A percentile compares a stretch with the other conserved stretches of the same genome.
phyloP scores from a whole-genome alignment of 2,329 filamentous ascomycete genomes.

The Colletotrichum shisoi region DNA sequence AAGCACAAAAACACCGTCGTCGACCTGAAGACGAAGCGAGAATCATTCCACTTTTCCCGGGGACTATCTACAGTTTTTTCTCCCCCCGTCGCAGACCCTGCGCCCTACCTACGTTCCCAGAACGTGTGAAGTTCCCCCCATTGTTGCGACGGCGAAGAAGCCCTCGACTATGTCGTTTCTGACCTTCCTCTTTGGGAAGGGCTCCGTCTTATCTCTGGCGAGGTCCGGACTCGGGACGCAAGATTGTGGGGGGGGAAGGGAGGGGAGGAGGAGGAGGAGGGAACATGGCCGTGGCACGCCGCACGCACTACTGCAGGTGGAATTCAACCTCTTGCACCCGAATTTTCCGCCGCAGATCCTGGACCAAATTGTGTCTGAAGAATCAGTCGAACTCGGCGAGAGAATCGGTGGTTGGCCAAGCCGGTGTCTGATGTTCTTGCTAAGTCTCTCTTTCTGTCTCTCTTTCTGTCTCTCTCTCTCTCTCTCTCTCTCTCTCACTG shows the following conservation, averaged over 20 bases:
- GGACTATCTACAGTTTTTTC: no score
- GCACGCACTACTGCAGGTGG: constrained; percentile 34
- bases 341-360: constrained; percentile 21
- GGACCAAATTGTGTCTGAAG: background rate
- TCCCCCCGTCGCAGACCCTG: background rate
- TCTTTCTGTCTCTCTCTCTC: no score
- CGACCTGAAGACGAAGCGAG: background rate
- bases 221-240: constrained; percentile 5
- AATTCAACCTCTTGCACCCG: constrained; percentile 19
- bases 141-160: background rate
- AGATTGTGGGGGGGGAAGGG: constrained; percentile 15
- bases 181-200: constrained; percentile 33
- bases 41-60: background rate
- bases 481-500: background rate
- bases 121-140: background rate
- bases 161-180: background rate
- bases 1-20: background rate
- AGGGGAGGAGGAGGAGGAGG: no score
- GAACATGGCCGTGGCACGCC: background rate
- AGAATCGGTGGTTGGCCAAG: background rate
- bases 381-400: background rate
- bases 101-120: background rate
- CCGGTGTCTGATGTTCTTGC: constrained; percentile 13
- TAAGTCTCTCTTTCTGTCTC: background rate
- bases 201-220: constrained; percentile 31